These are phyloP conservation scores for Sabuloglossum arenarium DNA, from an alignment of 495 filamentous ascomycete genomes.

Conservation along the genomic window DNA sequence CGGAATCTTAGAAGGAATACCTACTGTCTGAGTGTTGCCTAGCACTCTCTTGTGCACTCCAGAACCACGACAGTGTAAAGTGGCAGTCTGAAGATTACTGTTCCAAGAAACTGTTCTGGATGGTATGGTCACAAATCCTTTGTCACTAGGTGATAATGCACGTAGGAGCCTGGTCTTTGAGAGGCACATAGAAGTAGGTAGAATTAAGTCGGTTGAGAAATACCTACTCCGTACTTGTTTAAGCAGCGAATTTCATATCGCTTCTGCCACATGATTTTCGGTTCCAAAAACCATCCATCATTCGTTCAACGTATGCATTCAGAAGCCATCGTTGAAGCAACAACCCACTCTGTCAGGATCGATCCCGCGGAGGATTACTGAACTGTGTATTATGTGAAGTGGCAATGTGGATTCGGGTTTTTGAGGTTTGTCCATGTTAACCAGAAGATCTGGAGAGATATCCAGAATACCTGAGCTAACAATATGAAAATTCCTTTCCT, in stretches of 20 bases:
- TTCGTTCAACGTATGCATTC: not conserved
- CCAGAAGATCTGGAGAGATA: conserved; percentile 11
- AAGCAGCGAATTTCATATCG: not conserved
- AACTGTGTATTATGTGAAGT: not conserved
- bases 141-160: not conserved
- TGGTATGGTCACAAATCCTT: not conserved
- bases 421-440: conserved; percentile 23
- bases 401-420: conserved; percentile 19
- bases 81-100: not conserved
- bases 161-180: not conserved
- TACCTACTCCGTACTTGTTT: not conserved
- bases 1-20: not conserved
- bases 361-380: not conserved
- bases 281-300: not conserved
- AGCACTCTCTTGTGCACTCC: not conserved
- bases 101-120: not conserved
- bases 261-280: not conserved
- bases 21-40: not conserved
- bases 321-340: not conserved
- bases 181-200: too few relatives aligned
- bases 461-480: not conserved
- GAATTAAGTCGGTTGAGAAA: not conserved
- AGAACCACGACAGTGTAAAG: not conserved
- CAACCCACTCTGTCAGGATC: too few relatives aligned
- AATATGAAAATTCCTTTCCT: not conserved